Evolutionary conservation across 1,284 basidiomycete species (phyloP).

Genomic region (Trichosporon asahii): DNA sequence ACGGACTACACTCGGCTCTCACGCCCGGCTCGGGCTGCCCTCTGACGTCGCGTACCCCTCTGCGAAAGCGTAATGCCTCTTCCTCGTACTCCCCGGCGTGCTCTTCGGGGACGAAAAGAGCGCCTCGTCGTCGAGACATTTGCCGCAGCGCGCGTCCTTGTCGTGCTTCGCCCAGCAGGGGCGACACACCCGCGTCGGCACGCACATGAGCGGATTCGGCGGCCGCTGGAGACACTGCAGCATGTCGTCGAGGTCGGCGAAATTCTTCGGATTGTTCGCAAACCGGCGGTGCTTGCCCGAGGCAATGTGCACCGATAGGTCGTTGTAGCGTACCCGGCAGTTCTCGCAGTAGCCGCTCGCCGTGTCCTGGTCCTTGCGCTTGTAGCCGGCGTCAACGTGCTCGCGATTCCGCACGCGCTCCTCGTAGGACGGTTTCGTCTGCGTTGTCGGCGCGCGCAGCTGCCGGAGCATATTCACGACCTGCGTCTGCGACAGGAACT

Average conservation of each 20-base stretch:
- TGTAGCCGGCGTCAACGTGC: conserved; percentile 38
- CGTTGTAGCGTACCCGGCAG: conserved; percentile 83
- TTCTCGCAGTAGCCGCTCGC: conserved; percentile 92
- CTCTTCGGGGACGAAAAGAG: conserved; percentile 18
- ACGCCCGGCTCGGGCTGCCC: neutral
- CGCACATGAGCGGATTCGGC: conserved; percentile 49
- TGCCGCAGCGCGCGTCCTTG: conserved; percentile 25
- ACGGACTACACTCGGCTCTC: neutral
- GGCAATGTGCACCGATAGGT: conserved; percentile 80
- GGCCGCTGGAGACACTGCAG: conserved; percentile 70
- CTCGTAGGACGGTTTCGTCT: conserved; percentile 27
- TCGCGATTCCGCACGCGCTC: conserved; percentile 38
- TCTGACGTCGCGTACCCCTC: conserved; percentile 11
- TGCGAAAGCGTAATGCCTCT: neutral
- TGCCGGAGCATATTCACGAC: conserved; percentile 42
- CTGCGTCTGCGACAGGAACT: conserved; percentile 42
- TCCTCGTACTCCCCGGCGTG: conserved; percentile 10
- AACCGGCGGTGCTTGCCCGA: conserved; percentile 80
- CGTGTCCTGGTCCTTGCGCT: conserved; percentile 70
- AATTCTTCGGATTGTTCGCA: conserved; percentile 76
- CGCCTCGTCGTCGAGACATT: conserved; percentile 24
- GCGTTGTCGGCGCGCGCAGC: conserved; percentile 31
- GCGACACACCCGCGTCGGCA: conserved; percentile 24
- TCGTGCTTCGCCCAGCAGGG: conserved; percentile 26
- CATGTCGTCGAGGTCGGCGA: conserved; percentile 74